phyloP scores from a whole-genome alignment of 2,329 filamentous ascomycete genomes.

The Pseudofabraea citricarpa region DNA sequence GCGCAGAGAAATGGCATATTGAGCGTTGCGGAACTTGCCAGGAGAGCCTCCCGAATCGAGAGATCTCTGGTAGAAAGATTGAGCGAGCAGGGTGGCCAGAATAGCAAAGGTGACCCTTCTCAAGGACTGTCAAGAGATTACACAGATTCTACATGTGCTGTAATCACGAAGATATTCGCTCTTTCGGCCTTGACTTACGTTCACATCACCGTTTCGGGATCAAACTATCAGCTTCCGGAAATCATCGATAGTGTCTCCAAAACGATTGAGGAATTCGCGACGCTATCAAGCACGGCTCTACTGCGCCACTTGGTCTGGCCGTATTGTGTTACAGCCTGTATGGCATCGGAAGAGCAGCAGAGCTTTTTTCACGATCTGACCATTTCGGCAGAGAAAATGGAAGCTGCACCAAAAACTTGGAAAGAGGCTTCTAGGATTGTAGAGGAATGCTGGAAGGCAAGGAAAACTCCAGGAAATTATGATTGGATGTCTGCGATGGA shows the following conservation, averaged over 20 bases:
- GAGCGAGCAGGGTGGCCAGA: too few species aligned
- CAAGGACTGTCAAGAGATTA: too few species aligned
- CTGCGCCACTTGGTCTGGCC: neutral
- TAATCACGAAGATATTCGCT: slow-evolving; percentile 11
- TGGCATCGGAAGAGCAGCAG: neutral
- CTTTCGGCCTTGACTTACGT: slow-evolving; percentile 13
- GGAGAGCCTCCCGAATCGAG: neutral
- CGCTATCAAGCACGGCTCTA: neutral
- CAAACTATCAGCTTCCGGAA: slow-evolving; percentile 13
- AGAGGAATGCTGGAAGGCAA: neutral
- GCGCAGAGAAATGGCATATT: neutral
- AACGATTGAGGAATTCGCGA: slow-evolving; percentile 28
- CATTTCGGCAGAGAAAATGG: neutral
- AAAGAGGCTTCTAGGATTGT: slow-evolving; percentile 18
- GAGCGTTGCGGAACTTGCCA: neutral
- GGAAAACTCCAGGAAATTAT: neutral
- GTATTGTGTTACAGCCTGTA: neutral
- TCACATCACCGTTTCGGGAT: slow-evolving; percentile 14
- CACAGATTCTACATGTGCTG: neutral
- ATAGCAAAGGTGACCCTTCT: too few species aligned
- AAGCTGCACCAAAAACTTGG: neutral
- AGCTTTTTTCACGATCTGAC: neutral
- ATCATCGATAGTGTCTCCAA: slow-evolving; percentile 7
- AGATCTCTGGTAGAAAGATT: too few species aligned
- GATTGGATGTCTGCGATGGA: neutral